Evolutionary conservation across 345 rosid genomes (phyloP).

Genomic region (Moricandia moricandioides): DNA sequence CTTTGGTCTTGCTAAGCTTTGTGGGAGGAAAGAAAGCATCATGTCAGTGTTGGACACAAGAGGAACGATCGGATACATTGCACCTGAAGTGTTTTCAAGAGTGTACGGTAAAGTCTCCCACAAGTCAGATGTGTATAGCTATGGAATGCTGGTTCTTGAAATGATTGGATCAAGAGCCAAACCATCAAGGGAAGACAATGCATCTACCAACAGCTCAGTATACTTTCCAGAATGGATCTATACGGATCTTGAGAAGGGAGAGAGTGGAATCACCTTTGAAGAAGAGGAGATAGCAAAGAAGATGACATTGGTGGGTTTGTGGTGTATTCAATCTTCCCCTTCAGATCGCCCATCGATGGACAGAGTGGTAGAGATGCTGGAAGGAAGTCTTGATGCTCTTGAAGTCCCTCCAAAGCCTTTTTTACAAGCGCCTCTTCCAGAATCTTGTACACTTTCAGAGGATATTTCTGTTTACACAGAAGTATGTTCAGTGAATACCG

Average conservation of each 20-base stretch:
- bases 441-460: not conserved
- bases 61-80: conserved; percentile 51
- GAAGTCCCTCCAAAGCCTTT: conserved; percentile 30
- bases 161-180: conserved; percentile 43
- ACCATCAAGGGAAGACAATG: not conserved
- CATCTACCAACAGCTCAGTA: conserved; percentile 26
- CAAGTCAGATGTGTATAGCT: conserved; percentile 54
- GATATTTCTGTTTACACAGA: not conserved
- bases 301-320: conserved; percentile 36
- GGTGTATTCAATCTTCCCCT: conserved; percentile 41
- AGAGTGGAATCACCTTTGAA: not conserved
- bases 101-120: conserved; percentile 38
- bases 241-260: conserved; percentile 24
- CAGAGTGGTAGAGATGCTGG: conserved; percentile 39
- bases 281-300: conserved; percentile 27
- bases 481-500: not conserved
- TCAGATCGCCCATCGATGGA: conserved; percentile 29
- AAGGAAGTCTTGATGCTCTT: conserved; percentile 26
- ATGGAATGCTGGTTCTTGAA: conserved; percentile 48
- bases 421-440: conserved; percentile 10
- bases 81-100: conserved; percentile 43
- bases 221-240: conserved; percentile 43
- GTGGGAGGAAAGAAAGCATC: conserved; percentile 36
- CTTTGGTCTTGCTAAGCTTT: conserved; percentile 53
- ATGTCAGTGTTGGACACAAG: conserved; percentile 38